These are phyloP conservation scores for Penicillium polonicum DNA, from an alignment of 2,329 filamentous ascomycete species.

Conservation along the genomic window DNA sequence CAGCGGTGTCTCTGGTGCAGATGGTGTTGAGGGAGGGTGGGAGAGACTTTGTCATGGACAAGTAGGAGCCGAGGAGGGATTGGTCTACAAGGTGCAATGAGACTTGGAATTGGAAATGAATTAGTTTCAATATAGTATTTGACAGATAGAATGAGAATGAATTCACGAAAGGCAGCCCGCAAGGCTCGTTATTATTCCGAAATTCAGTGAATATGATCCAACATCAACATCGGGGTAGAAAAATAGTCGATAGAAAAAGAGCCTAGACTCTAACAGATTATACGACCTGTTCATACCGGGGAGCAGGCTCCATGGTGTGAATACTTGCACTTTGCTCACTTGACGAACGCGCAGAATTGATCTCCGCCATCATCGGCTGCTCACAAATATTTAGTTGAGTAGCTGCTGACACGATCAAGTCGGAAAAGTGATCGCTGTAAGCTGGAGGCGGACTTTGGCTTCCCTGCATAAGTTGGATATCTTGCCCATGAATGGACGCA, in stretches of 20 bases:
- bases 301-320: neutral
- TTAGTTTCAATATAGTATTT: neutral
- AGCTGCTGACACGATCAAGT: neutral
- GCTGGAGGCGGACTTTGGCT: neutral
- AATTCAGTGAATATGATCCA: neutral
- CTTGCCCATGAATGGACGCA: neutral
- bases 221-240: neutral
- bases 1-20: conserved; percentile 8
- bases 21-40: conserved; percentile 21
- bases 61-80: conserved; percentile 14
- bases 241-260: too few species aligned
- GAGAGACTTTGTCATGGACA: conserved; percentile 6
- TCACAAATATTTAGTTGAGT: neutral
- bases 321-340: neutral
- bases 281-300: neutral
- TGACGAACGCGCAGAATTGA: neutral
- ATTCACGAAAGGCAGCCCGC: neutral
- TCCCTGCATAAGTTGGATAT: neutral
- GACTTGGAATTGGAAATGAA: neutral
- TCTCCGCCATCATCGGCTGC: neutral
- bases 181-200: too few species aligned
- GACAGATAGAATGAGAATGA: neutral
- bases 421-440: conserved; percentile 1
- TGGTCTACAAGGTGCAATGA: conserved; percentile 19
- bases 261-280: neutral